Percentiles rank a stretch among this genome's conserved stretches.
Conservation (phyloP, 1,284 basidiomycete genomes). For the Moniliella sp. region DNA sequence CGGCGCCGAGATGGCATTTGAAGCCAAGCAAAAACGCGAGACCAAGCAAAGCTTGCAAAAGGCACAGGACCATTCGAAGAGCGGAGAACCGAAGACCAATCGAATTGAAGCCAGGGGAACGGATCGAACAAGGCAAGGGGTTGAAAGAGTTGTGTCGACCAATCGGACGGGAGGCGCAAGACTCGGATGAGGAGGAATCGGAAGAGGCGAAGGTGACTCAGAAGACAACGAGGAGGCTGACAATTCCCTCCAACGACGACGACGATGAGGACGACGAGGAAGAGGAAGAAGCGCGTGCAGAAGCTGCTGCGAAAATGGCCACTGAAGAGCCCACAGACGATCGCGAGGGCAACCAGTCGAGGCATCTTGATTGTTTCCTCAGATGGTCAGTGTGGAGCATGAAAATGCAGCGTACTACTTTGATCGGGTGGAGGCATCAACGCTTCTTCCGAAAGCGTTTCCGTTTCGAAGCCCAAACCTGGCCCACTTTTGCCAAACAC, state of each 20-base stretch:
- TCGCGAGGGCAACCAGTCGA: constrained; percentile 53
- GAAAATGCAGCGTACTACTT: constrained; percentile 97
- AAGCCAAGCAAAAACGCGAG: too few relatives aligned
- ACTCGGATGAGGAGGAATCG: background rate
- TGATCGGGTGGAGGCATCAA: constrained; percentile 83
- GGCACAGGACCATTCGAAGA: constrained; percentile 3
- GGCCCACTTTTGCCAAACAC: constrained; percentile 41
- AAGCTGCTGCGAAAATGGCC: constrained; percentile 50
- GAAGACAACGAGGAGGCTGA: too few relatives aligned
- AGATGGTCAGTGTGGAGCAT: constrained; percentile 95
- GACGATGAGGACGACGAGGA: constrained; percentile 7
- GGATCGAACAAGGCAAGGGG: constrained; percentile 18
- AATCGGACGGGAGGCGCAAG: background rate
- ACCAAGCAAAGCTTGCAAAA: constrained; percentile 4
- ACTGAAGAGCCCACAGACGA: constrained; percentile 51
- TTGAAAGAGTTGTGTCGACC: constrained; percentile 15
- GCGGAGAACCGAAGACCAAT: too few relatives aligned
- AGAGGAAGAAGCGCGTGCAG: constrained; percentile 33
- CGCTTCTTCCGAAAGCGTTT: constrained; percentile 80
- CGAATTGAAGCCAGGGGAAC: too few relatives aligned
- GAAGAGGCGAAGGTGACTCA: background rate
- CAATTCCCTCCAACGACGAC: too few relatives aligned
- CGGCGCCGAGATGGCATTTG: too few relatives aligned
- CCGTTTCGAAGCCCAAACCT: constrained; percentile 69
- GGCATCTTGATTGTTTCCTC: constrained; percentile 86